Evolutionary conservation across 2,329 filamentous ascomycete species (phyloP).

Genomic region (Fusarium neocosmosporiellum): DNA sequence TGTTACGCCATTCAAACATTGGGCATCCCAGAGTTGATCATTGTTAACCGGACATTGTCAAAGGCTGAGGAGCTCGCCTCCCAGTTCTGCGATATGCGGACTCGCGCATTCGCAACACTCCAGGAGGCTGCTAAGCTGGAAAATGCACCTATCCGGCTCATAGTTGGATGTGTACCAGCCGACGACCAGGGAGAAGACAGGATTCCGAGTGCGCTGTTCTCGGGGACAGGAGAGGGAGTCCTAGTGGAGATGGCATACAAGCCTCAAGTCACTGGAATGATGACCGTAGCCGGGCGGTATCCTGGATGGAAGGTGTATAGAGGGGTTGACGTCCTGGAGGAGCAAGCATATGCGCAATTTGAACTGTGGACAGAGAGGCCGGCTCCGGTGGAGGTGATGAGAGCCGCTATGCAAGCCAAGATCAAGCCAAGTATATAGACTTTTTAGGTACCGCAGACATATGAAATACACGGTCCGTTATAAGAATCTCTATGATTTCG

Average conservation of each 20-base stretch:
- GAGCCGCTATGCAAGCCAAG: slow-evolving; percentile 11
- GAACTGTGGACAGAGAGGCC: slow-evolving; percentile 12
- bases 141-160: not conserved
- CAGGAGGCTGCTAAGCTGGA: not conserved
- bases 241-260: slow-evolving; percentile 24
- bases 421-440: slow-evolving; percentile 28
- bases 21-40: slow-evolving; percentile 7
- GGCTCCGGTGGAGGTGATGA: slow-evolving; percentile 10
- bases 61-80: slow-evolving; percentile 7
- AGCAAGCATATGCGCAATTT: slow-evolving; percentile 24
- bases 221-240: not conserved
- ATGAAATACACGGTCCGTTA: too few species aligned
- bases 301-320: slow-evolving; percentile 6
- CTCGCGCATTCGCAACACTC: not conserved
- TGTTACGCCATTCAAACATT: slow-evolving; percentile 14
- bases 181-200: slow-evolving; percentile 15
- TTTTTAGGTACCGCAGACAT: too few species aligned
- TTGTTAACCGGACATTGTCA: slow-evolving; percentile 16
- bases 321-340: slow-evolving; percentile 19
- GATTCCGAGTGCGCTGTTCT: not conserved
- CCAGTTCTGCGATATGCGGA: not conserved
- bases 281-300: slow-evolving; percentile 3
- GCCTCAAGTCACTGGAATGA: slow-evolving; percentile 16
- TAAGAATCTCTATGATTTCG: too few species aligned
- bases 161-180: slow-evolving; percentile 15